Conservation (phyloP, 2,329 filamentous ascomycete genomes). For the Neoarthrinium moseri region DNA sequence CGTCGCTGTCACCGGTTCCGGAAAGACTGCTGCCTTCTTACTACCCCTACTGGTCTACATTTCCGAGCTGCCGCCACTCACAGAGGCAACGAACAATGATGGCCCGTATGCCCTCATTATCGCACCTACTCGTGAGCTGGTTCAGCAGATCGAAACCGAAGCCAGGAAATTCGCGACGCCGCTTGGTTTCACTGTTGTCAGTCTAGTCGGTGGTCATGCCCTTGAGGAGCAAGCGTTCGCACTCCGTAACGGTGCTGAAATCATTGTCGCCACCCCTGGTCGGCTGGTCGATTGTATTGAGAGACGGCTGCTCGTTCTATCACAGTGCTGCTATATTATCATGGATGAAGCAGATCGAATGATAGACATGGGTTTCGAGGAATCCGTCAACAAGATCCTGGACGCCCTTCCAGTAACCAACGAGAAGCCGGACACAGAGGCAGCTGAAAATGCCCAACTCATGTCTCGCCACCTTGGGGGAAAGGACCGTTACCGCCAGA, state of each 20-base stretch:
- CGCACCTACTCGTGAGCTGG: conserved; percentile 93
- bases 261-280: conserved; percentile 97
- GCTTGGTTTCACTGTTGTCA: conserved; percentile 90
- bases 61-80: conserved; percentile 79
- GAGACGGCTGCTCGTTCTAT: conserved; percentile 82
- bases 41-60: conserved; percentile 94
- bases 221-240: conserved; percentile 92
- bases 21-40: conserved; percentile 95
- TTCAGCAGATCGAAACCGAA: conserved; percentile 95
- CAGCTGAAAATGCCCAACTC: conserved; percentile 79
- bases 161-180: conserved; percentile 89
- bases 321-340: conserved; percentile 97
- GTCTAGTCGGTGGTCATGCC: conserved; percentile 95
- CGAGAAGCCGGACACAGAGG: conserved; percentile 92
- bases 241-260: conserved; percentile 89
- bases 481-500: conserved; percentile 84
- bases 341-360: conserved; percentile 99
- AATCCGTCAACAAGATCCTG: conserved; percentile 95
- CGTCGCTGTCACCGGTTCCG: conserved; percentile 95
- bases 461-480: conserved; percentile 80
- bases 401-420: conserved; percentile 90
- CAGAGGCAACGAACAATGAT: conserved; percentile 85
- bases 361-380: conserved; percentile 98
- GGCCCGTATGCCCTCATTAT: conserved; percentile 97
- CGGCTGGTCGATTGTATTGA: conserved; percentile 97